Base-by-base conservation (phyloP, 192 early-diverging fungal species). In the Mortierella claussenii region DNA sequence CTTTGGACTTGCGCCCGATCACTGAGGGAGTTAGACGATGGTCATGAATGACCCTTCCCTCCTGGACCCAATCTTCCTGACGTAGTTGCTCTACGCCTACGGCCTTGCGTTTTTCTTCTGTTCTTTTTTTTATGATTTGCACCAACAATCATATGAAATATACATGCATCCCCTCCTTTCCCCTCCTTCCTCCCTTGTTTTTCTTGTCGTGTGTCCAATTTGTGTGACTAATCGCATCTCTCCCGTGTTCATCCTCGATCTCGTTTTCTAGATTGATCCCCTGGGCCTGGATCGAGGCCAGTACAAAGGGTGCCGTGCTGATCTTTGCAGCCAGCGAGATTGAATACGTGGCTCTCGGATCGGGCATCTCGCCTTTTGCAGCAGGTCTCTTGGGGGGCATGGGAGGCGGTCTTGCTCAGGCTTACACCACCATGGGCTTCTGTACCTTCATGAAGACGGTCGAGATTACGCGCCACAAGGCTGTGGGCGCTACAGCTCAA, bases 351-450 rank as follows among this genome's bases (percentile, higher is more conserved):
- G 79, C 86, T n/a, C 36, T 73, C 27, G 61, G 45, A 32, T 68
- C 87, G 8, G 90, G 90, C 31, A 66, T 84, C 23, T 81, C 81
- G 27, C 85, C 87, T 31, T 88, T 88, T 45, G 33, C 82, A 61
- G 88, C 93, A n/a, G 96, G 96, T 58, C 89, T 97, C 48, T 49
- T 96, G 36, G 96, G 95, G 55, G 97, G 97, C 21, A 94, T 98
- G 88, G 94, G 86, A 52, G 97, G 96, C 58, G 97, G 97, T 68
- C 82, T 97, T 32, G 92, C 93, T 20, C 96, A 97, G 85, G 95
- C 96, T 0, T 99, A 98, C 85, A 91, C 96, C 45, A 99, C 97
- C 23, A 99, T 99, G 97, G 97, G 97, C n/a, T 98, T 98, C 83
- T 98, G 96, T 81, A 99, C 97, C 0, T 97, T 97, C 82, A 97